phyloP scores from a whole-genome alignment of 2,329 filamentous ascomycete genomes.

The Cytospora piceicola region DNA sequence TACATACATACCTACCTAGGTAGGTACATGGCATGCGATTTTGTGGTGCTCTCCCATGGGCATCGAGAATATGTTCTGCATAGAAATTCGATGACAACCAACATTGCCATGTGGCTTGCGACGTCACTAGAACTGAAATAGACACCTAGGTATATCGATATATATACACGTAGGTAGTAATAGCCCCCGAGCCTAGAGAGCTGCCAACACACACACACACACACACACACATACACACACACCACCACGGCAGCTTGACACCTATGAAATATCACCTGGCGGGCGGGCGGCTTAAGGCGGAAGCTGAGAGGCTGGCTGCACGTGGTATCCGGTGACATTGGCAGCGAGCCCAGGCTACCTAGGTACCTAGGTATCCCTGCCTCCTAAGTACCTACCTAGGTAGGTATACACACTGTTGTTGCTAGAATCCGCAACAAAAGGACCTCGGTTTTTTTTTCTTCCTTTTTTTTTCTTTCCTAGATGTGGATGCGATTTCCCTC shows the following conservation, averaged over 20 bases:
- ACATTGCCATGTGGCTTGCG: constrained; percentile 26
- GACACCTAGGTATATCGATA: too few relatives aligned
- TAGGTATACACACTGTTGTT: too few relatives aligned
- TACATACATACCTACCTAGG: too few relatives aligned
- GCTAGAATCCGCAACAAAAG: too few relatives aligned
- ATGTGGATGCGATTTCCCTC: too few relatives aligned
- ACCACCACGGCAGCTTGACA: not conserved
- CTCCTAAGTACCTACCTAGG: too few relatives aligned
- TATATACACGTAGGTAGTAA: not conserved
- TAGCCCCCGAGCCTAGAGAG: not conserved
- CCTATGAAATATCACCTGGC: not conserved
- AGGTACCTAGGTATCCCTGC: too few relatives aligned
- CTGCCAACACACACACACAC: not conserved
- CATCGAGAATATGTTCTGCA: constrained; percentile 17
- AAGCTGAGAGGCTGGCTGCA: not conserved
- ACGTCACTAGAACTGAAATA: constrained; percentile 8
- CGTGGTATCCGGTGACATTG: not conserved
- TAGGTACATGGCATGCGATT: too few relatives aligned
- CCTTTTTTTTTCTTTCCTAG: not conserved
- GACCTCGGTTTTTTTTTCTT: too few relatives aligned
- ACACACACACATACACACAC: not conserved
- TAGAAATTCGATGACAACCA: constrained; percentile 2
- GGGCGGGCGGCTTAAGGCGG: not conserved
- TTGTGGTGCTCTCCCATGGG: too few relatives aligned
- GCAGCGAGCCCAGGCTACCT: not conserved